Conservation (phyloP, 192 early-diverging fungal species). For the Podila verticillata region DNA sequence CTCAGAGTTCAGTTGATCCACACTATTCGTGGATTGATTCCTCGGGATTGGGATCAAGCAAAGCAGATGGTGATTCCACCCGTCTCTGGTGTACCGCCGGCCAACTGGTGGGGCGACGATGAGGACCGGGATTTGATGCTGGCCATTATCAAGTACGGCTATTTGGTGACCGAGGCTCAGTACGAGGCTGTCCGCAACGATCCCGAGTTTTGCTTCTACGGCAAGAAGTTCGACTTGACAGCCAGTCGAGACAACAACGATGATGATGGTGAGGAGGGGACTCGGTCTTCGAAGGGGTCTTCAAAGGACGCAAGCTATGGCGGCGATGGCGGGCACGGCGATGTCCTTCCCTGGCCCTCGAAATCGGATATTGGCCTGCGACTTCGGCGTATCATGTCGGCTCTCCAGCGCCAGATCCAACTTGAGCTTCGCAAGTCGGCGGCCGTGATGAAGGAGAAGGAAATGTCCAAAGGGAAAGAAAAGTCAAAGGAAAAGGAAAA, state of each 20-base stretch:
- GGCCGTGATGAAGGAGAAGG: slow-evolving; percentile 57
- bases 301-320: slow-evolving; percentile 32
- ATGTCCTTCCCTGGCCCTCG: slow-evolving; percentile 65
- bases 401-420: slow-evolving; percentile 62
- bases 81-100: slow-evolving; percentile 67
- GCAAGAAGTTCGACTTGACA: slow-evolving; percentile 55
- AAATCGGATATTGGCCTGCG: slow-evolving; percentile 71
- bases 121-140: slow-evolving; percentile 86
- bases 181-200: slow-evolving; percentile 60
- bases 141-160: slow-evolving; percentile 84
- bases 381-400: slow-evolving; percentile 65
- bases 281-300: slow-evolving; percentile 4
- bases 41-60: slow-evolving; percentile 67
- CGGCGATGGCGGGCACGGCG: slow-evolving; percentile 13
- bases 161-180: slow-evolving; percentile 54
- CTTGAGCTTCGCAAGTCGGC: slow-evolving; percentile 53
- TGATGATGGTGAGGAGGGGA: slow-evolving; percentile 49
- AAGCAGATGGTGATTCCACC: slow-evolving; percentile 72
- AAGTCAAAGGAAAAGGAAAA: slow-evolving; percentile 6
- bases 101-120: slow-evolving; percentile 79
- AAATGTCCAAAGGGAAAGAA: slow-evolving; percentile 43
- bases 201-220: slow-evolving; percentile 63
- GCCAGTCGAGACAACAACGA: slow-evolving; percentile 42
- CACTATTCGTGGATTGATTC: slow-evolving; percentile 76
- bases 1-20: slow-evolving; percentile 80